Evolutionary conservation across 352 stramenopile genomes (phyloP).

Genomic region (Phytophthora aleatoria): DNA sequence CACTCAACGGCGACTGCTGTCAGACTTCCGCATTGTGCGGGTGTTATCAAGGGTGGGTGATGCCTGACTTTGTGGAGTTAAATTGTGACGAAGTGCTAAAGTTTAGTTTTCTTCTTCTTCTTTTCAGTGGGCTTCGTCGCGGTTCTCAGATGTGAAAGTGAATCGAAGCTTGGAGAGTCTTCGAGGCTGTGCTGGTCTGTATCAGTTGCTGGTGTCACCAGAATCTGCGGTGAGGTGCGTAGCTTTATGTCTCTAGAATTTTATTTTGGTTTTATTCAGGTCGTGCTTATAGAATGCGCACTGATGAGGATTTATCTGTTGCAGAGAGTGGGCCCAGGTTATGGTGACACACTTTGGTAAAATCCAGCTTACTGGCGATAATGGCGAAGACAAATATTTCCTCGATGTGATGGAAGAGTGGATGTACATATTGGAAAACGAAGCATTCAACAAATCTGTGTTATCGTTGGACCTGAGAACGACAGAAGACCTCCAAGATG

Average conservation of each 20-base stretch:
- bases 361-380: slow-evolving; percentile 62
- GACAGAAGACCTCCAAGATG: slow-evolving; percentile 73
- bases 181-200: slow-evolving; percentile 68
- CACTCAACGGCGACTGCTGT: slow-evolving; percentile 73
- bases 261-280: not conserved
- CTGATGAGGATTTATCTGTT: slow-evolving; percentile 1
- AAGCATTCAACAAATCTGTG: slow-evolving; percentile 73
- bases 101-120: not conserved
- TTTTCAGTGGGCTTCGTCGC: slow-evolving; percentile 52
- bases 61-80: not conserved
- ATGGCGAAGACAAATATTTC: slow-evolving; percentile 50
- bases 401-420: slow-evolving; percentile 84
- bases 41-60: slow-evolving; percentile 64
- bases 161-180: slow-evolving; percentile 53
- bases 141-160: slow-evolving; percentile 38
- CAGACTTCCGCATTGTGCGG: slow-evolving; percentile 81
- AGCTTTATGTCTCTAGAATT: not conserved
- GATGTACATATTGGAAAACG: slow-evolving; percentile 87
- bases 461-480: slow-evolving; percentile 69
- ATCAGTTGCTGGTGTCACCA: slow-evolving; percentile 77
- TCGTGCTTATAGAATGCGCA: not conserved
- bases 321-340: slow-evolving; percentile 66
- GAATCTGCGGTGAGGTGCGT: slow-evolving; percentile 76
- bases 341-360: slow-evolving; percentile 61
- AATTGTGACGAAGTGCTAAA: not conserved